Percentiles rank a stretch among this genome's conserved stretches.
Evolutionary conservation across 2,329 filamentous ascomycete genomes (phyloP).

Genomic region (Fusarium pseudocircinatum): DNA sequence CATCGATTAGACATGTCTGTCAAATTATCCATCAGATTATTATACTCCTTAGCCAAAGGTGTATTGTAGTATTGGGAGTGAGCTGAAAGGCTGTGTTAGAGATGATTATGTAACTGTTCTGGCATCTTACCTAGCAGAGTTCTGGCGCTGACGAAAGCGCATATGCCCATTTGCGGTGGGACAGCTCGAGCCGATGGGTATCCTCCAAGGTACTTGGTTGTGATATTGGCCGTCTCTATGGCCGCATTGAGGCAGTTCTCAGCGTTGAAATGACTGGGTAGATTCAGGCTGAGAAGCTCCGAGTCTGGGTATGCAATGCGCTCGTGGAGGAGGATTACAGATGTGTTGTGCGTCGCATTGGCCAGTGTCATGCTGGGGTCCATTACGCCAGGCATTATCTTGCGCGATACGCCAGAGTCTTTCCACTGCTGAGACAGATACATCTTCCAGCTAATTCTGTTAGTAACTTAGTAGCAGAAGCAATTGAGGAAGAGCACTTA

Average conservation of each 20-base stretch:
- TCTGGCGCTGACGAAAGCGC: not conserved
- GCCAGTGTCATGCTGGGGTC: not conserved
- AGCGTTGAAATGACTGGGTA: not conserved
- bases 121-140: not conserved
- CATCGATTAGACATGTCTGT: no score
- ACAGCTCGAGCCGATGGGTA: not conserved
- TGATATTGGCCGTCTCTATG: not conserved
- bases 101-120: no score
- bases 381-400: not conserved
- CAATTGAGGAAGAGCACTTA: not conserved
- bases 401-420: not conserved
- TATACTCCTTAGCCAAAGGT: no score
- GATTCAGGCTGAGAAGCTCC: not conserved
- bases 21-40: no score
- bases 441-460: not conserved
- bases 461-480: not conserved
- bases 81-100: no score
- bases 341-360: not conserved
- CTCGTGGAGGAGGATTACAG: not conserved
- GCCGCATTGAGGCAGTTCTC: not conserved
- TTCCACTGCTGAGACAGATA: not conserved
- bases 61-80: no score
- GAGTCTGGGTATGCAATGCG: not conserved
- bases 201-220: not conserved
- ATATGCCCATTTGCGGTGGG: not conserved